Conservation (phyloP, 768 basidiomycete species). For the Russula sp. region DNA sequence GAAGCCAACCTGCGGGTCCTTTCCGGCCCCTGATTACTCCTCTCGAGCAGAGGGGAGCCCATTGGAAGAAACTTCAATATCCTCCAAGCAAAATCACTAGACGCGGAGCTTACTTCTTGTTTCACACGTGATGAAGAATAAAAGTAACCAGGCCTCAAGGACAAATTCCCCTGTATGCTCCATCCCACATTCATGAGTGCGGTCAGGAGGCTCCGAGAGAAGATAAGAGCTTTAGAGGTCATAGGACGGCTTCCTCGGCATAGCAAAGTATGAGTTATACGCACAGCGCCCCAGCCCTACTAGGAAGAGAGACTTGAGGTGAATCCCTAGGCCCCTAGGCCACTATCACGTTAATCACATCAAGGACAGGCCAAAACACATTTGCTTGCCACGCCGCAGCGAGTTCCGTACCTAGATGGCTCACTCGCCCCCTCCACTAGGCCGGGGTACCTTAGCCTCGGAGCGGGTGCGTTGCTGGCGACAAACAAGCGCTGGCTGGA, state of each 20-base stretch:
- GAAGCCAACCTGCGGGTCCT: background rate
- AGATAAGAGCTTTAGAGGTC: background rate
- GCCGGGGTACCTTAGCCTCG: background rate
- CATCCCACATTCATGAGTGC: background rate
- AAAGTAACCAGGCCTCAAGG: background rate
- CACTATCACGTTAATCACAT: background rate
- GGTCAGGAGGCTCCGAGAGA: background rate
- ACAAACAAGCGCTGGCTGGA: background rate
- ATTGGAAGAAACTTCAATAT: background rate
- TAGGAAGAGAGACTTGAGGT: too few relatives aligned
- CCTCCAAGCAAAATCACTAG: constrained; percentile 1
- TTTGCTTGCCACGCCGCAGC: background rate
- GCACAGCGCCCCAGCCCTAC: background rate
- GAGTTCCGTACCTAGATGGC: too few relatives aligned
- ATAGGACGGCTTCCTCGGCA: background rate
- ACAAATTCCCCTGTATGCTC: background rate
- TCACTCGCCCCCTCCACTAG: background rate
- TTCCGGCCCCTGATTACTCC: background rate
- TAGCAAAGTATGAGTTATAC: background rate
- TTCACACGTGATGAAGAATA: background rate
- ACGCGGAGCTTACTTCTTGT: background rate
- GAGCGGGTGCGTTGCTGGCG: background rate
- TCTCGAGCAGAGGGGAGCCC: background rate
- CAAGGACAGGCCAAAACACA: too few relatives aligned
- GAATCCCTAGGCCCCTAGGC: background rate